These are phyloP conservation scores for Litsea cubeba DNA, from an alignment of 164 flowering plant genomes.

Conservation along the genomic window DNA sequence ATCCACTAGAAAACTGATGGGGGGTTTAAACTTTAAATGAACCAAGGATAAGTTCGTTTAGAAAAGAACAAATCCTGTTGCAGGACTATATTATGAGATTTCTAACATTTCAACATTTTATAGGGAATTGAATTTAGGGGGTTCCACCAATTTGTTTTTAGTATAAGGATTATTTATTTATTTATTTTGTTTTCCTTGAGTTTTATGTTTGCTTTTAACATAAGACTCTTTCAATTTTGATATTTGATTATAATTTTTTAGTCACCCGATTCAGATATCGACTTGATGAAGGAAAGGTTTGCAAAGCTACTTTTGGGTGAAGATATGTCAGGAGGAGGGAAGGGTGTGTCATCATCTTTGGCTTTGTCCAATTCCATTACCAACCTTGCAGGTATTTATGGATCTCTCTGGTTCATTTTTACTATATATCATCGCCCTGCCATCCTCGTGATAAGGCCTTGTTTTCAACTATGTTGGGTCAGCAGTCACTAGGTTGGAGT, in stretches of 20 bases:
- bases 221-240: neutral
- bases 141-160: neutral
- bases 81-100: neutral
- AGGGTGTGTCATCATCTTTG: constrained; percentile 89
- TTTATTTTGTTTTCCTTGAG: neutral
- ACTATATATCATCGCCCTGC: too few relatives aligned
- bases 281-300: constrained; percentile 77
- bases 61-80: neutral
- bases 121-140: neutral
- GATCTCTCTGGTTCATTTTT: too few relatives aligned
- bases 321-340: constrained; percentile 97
- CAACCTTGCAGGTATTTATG: constrained; percentile 64
- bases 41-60: neutral
- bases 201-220: neutral
- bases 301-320: constrained; percentile 88
- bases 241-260: neutral
- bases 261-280: constrained; percentile 45
- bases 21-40: neutral
- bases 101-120: neutral
- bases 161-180: neutral
- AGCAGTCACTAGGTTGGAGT: too few relatives aligned
- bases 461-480: too few relatives aligned
- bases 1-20: too few relatives aligned
- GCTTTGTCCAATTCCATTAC: constrained; percentile 95
- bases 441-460: too few relatives aligned